Evolutionary conservation across 2,329 filamentous ascomycete species (phyloP).

Genomic region (Diaporthe caulivora): DNA sequence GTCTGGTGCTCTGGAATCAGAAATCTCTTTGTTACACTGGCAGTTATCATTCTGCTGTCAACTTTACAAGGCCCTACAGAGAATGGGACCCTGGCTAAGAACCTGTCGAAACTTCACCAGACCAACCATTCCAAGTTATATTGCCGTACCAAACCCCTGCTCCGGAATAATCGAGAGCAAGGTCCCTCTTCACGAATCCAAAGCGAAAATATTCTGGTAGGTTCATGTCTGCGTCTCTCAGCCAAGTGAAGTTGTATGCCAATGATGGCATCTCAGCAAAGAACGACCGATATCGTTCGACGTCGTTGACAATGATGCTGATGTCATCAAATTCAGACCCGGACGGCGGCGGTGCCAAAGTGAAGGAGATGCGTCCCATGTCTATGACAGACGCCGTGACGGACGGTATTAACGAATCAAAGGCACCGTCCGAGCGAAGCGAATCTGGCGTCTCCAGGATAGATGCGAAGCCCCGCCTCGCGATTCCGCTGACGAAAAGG

Average conservation of each 20-base stretch:
- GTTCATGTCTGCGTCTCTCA: background rate
- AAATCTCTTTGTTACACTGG: too few species aligned
- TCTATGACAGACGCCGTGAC: slow-evolving; percentile 1
- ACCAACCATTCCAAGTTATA: slow-evolving; percentile 36
- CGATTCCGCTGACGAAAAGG: slow-evolving; percentile 92
- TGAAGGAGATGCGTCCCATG: background rate
- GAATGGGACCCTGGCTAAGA: too few species aligned
- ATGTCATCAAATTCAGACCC: slow-evolving; percentile 74
- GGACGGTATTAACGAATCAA: slow-evolving; percentile 18
- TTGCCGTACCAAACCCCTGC: slow-evolving; percentile 39
- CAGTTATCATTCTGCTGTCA: too few species aligned
- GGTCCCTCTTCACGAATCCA: slow-evolving; percentile 37
- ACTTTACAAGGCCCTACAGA: too few species aligned
- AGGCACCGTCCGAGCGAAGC: slow-evolving; percentile 59
- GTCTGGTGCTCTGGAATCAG: too few species aligned
- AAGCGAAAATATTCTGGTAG: slow-evolving; percentile 41
- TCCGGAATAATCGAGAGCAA: slow-evolving; percentile 35
- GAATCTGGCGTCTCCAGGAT: slow-evolving; percentile 84
- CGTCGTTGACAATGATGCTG: slow-evolving; percentile 86
- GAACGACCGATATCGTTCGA: slow-evolving; percentile 81
- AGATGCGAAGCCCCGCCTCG: slow-evolving; percentile 91
- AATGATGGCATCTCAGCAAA: slow-evolving; percentile 51
- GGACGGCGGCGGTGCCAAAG: background rate
- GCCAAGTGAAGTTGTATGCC: slow-evolving; percentile 5
- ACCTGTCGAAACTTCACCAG: too few species aligned